Conservation (phyloP, 2,329 filamentous ascomycete species). For the Cladophialophora psammophila region DNA sequence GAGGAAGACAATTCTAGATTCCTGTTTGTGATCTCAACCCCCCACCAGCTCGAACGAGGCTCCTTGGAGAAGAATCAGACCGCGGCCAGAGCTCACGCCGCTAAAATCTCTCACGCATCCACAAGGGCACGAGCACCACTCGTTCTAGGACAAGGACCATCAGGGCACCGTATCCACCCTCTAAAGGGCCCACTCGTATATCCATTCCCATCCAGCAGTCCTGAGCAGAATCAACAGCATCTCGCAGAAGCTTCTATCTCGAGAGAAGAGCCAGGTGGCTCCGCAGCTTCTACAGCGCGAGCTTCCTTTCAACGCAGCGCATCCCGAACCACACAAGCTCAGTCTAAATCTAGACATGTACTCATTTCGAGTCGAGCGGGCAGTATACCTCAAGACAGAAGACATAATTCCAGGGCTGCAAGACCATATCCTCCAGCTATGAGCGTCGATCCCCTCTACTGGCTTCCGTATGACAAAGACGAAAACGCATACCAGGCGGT, state of each 20-base stretch:
- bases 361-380: background rate
- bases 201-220: background rate
- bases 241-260: background rate
- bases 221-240: background rate
- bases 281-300: background rate
- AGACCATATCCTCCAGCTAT: background rate
- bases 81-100: constrained; percentile 3
- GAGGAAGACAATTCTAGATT: background rate
- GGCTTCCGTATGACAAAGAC: constrained; percentile 1
- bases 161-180: background rate
- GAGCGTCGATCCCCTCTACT: background rate
- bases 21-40: constrained; percentile 3
- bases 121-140: background rate
- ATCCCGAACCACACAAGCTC: background rate
- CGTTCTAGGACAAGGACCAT: background rate
- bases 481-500: background rate
- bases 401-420: background rate
- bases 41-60: constrained; percentile 5
- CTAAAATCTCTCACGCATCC: constrained; percentile 3
- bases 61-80: background rate
- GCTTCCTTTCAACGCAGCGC: background rate
- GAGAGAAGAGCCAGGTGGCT: background rate
- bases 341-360: background rate
- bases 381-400: background rate
- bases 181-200: background rate